phyloP scores from a whole-genome alignment of 176 grass and related monocot genomes.

The Juncus inflexus region DNA sequence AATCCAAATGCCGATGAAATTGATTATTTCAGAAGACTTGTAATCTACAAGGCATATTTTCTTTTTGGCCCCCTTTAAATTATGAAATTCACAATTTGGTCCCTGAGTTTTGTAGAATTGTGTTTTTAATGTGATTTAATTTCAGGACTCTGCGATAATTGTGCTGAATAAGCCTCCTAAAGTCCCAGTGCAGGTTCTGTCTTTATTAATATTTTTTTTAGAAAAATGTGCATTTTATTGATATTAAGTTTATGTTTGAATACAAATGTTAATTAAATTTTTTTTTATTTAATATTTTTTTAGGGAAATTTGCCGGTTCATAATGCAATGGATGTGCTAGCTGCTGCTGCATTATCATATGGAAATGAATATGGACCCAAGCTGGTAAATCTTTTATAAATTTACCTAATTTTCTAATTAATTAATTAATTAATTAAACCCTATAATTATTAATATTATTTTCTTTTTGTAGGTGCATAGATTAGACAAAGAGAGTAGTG shows the following conservation, averaged over 20 bases:
- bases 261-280: not conserved
- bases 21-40: constrained; percentile 77
- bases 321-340: constrained; percentile 88
- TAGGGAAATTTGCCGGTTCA: constrained; percentile 82
- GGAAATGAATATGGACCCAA: constrained; percentile 74
- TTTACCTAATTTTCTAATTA: not conserved
- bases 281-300: not conserved
- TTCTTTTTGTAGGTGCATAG: constrained; percentile 52
- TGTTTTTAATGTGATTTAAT: constrained; percentile 8
- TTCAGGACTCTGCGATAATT: constrained; percentile 69
- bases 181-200: constrained; percentile 57
- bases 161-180: constrained; percentile 84
- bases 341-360: constrained; percentile 69
- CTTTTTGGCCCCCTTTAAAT: not conserved
- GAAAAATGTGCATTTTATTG: not conserved
- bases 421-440: not conserved
- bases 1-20: constrained; percentile 86
- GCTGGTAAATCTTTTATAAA: constrained; percentile 40
- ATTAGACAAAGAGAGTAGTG: constrained; percentile 80
- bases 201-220: constrained; percentile 1
- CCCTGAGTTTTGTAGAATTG: not conserved
- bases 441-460: not conserved
- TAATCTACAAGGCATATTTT: constrained; percentile 52
- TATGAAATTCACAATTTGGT: not conserved
- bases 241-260: not conserved